Percentiles rank a stretch among this genome's conserved stretches.
Evolutionary conservation across 306 rosid species (phyloP).

Genomic region (Sechiopsis laciniata): DNA sequence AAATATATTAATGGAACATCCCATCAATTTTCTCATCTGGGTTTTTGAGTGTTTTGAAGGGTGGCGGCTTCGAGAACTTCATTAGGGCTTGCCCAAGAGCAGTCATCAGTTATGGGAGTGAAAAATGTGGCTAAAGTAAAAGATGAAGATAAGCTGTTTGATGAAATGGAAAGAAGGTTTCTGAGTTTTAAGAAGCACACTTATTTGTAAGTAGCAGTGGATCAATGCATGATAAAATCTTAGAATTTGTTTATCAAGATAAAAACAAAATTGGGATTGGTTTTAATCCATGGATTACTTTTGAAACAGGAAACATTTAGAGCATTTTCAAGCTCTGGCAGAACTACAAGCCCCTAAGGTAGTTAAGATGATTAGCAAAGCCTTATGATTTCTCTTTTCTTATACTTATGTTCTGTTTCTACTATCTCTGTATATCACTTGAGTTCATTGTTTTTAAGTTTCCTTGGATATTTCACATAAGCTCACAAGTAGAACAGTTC

Average conservation of each 20-base stretch:
- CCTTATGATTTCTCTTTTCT: conserved; percentile 13
- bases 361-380: conserved; percentile 5
- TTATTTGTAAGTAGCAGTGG: conserved; percentile 51
- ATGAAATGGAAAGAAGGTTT: conserved; percentile 61
- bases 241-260: not conserved
- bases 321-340: conserved; percentile 60
- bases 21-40: not conserved
- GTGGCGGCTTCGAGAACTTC: conserved; percentile 27
- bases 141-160: conserved; percentile 40
- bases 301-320: conserved; percentile 50
- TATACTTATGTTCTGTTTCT: not conserved
- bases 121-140: conserved; percentile 30
- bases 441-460: conserved; percentile 17
- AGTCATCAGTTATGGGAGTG: conserved; percentile 8
- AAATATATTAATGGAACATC: not conserved
- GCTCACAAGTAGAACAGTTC: conserved; percentile 72
- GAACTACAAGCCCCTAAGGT: conserved; percentile 83
- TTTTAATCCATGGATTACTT: not conserved
- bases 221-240: not conserved
- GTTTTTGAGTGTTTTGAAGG: conserved; percentile 13
- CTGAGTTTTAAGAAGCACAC: conserved; percentile 56
- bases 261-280: conserved; percentile 6
- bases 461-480: conserved; percentile 18
- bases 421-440: not conserved
- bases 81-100: conserved; percentile 25